These are phyloP conservation scores for Beauveria varroae DNA, from an alignment of 2,329 filamentous ascomycete genomes.

Conservation along the genomic window DNA sequence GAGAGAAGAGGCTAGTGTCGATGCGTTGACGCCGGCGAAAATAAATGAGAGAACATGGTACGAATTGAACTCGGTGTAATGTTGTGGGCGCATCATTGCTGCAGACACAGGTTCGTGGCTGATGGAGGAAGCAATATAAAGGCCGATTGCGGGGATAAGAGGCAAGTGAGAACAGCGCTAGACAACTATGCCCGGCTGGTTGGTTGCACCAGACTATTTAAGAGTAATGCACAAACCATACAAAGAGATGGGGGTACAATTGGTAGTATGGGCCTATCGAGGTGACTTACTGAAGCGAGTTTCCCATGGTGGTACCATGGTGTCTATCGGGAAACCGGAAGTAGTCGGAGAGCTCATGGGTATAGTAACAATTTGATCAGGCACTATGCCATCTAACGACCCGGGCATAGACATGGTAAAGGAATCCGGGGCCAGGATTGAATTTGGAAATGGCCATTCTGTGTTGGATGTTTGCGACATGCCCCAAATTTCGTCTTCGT, in stretches of 20 bases:
- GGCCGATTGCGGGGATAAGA: not conserved
- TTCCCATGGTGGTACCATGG: not conserved
- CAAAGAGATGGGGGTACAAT: too few relatives aligned
- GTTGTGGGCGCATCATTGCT: too few relatives aligned
- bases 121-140: not conserved
- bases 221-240: too few relatives aligned
- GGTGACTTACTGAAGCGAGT: not conserved
- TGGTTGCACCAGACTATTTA: not conserved
- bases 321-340: not conserved
- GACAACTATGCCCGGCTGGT: not conserved
- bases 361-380: not conserved
- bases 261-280: too few relatives aligned
- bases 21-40: too few relatives aligned
- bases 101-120: not conserved
- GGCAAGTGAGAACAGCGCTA: constrained; percentile 2
- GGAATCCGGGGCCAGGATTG: not conserved
- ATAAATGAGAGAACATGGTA: too few relatives aligned
- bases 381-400: not conserved
- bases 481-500: not conserved
- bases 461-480: not conserved
- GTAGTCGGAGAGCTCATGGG: not conserved
- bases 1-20: too few relatives aligned
- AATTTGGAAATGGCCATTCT: not conserved
- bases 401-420: not conserved
- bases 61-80: too few relatives aligned